Evolutionary conservation across 805 yeast species (phyloP).

Genomic region (Ascoidea rubescens): DNA sequence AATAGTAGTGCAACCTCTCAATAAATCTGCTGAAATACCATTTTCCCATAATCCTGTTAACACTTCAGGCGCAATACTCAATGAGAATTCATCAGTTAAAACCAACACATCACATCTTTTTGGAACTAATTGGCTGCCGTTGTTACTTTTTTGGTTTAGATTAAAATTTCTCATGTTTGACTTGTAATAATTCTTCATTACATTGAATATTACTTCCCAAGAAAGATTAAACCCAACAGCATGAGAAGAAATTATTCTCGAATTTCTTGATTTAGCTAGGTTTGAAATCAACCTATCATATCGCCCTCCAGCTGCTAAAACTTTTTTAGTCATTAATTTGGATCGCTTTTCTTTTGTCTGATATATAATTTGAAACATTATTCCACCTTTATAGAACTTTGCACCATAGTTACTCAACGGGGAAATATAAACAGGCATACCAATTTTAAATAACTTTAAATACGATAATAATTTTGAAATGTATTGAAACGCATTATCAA

Average conservation of each 20-base stretch:
- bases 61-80: slow-evolving; percentile 45
- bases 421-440: slow-evolving; percentile 43
- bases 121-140: slow-evolving; percentile 24
- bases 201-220: slow-evolving; percentile 45
- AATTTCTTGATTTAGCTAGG: slow-evolving; percentile 28
- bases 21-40: slow-evolving; percentile 68
- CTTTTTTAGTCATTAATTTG: slow-evolving; percentile 15
- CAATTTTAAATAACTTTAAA: slow-evolving; percentile 45
- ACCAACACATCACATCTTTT: slow-evolving; percentile 74
- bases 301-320: slow-evolving; percentile 88
- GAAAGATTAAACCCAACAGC: slow-evolving; percentile 87
- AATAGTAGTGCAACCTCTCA: slow-evolving; percentile 27
- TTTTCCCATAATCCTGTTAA: slow-evolving; percentile 56
- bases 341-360: slow-evolving; percentile 38
- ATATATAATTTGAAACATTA: slow-evolving; percentile 80
- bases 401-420: slow-evolving; percentile 81
- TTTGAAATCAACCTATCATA: slow-evolving; percentile 63
- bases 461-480: slow-evolving; percentile 43
- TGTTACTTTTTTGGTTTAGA: slow-evolving; percentile 13
- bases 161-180: slow-evolving; percentile 16
- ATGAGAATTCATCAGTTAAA: slow-evolving; percentile 39
- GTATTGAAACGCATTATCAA: slow-evolving; percentile 51
- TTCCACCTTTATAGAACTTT: slow-evolving; percentile 62
- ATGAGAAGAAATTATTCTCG: slow-evolving; percentile 18
- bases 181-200: slow-evolving; percentile 34